A percentile compares a stretch with the other conserved stretches of the same genome.
Conservation (phyloP, 106 monocot genomes). For the Gastrodia elata region DNA sequence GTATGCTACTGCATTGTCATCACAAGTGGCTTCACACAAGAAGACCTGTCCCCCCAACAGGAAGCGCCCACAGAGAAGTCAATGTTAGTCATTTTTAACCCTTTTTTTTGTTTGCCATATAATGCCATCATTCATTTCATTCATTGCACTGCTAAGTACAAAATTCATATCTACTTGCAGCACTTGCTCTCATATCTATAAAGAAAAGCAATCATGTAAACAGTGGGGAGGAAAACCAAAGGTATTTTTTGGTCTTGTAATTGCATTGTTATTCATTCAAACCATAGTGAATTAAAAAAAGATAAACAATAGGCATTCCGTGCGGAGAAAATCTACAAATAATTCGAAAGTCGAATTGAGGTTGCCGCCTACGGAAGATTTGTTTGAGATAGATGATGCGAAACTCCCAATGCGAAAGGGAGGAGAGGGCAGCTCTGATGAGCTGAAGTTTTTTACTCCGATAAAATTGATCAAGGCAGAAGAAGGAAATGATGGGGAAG, state of each 20-base stretch:
- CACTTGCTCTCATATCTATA: constrained; percentile 13
- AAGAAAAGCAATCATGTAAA: constrained; percentile 4
- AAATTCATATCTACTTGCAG: constrained; percentile 12
- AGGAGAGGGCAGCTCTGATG: background rate
- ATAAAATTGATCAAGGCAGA: background rate
- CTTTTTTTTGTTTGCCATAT: background rate
- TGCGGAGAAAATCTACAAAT: constrained; percentile 19
- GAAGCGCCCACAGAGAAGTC: constrained; percentile 24
- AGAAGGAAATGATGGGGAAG: background rate
- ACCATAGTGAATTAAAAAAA: background rate
- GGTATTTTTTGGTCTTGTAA: background rate
- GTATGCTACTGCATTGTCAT: constrained; percentile 3
- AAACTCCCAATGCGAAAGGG: constrained; percentile 16
- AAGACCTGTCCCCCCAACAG: constrained; percentile 13
- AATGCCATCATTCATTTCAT: background rate
- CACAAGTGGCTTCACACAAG: constrained; percentile 3
- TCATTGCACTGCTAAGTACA: background rate
- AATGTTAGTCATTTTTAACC: constrained; percentile 15
- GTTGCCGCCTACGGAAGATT: constrained; percentile 12
- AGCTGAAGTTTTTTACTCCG: background rate
- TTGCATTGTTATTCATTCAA: background rate
- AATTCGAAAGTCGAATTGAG: constrained; percentile 13
- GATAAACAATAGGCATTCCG: constrained; percentile 18
- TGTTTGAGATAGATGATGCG: constrained; percentile 33
- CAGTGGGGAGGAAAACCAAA: constrained; percentile 19